Evolutionary conservation across 2,329 filamentous ascomycete species (phyloP).

Genomic region (Lanzia echinophila): DNA sequence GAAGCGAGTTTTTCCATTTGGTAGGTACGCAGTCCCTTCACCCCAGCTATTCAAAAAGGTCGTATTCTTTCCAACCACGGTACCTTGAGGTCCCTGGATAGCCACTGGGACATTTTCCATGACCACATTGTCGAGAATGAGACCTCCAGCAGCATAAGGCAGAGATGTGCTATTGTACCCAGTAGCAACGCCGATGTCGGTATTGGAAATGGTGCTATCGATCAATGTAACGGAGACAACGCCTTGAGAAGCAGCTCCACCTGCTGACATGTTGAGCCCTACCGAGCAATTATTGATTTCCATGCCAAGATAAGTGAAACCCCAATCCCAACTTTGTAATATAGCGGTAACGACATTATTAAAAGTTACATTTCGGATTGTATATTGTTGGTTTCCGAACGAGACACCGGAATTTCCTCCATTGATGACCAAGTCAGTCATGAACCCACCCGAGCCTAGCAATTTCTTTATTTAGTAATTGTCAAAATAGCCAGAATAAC

Average conservation of each 20-base stretch:
- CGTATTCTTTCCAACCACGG: constrained; percentile 6
- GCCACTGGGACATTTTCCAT: constrained; percentile 6
- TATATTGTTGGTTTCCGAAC: constrained; percentile 60
- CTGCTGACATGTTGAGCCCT: constrained; percentile 44
- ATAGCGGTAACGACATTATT: constrained; percentile 46
- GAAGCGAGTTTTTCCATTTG: constrained; percentile 35
- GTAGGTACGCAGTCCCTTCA: constrained; percentile 45
- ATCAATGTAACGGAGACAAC: constrained; percentile 51
- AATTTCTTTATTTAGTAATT: neutral
- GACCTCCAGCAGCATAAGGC: constrained; percentile 12
- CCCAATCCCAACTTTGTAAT: constrained; percentile 53
- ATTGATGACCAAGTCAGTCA: constrained; percentile 52
- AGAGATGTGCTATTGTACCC: constrained; percentile 45
- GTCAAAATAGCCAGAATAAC: neutral
- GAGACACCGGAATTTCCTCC: constrained; percentile 54
- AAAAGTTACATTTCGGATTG: constrained; percentile 45
- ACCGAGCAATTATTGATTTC: constrained; percentile 45
- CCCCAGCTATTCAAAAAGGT: constrained; percentile 2
- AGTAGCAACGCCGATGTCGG: constrained; percentile 43
- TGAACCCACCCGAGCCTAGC: constrained; percentile 48
- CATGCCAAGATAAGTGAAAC: constrained; percentile 47
- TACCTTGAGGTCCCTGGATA: constrained; percentile 32
- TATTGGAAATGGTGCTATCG: constrained; percentile 48
- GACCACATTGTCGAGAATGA: constrained; percentile 9
- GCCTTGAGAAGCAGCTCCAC: constrained; percentile 35